Evolutionary conservation across 1,284 basidiomycete species (phyloP), one percentile per base, ranked within the genome.

Genomic region (Fomitopsis palustris): DNA sequence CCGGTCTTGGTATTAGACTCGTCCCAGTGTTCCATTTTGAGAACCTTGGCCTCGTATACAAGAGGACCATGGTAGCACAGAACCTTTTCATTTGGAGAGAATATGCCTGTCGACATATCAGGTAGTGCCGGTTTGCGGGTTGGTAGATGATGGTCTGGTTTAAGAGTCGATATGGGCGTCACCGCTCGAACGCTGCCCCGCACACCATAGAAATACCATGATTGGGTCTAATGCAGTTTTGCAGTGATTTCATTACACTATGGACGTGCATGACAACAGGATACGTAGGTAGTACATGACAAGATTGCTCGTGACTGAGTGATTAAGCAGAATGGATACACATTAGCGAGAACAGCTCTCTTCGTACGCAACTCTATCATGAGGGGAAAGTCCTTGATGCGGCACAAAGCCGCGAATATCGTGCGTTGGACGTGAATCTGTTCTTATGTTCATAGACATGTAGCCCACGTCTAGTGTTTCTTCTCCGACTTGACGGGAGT

Each of bases 21-120:
- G 58, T 89, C 86, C 80, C 88, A 91, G 54, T 81, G 84, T 69
- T 93, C 88, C 1, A 84, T 80, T 71, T 96, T 92, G 63, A 97
- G 84, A 16, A 99, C 82, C 75, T 98, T 97, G 35, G 95, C 96
- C 74, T 96, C 92, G 74, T 98, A 98, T 61, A 98, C 88, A 42
- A 98, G 81, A 3, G 94, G 94, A 0, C 95, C 95, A 70, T 98
- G 96, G 73, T 92, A 97, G 76, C 95, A 97, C 12, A 98, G 80
- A 5, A 95, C 92, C 66, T 87, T 87, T 75, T 98, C 95, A 70
- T 88, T 86, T 33, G 73, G 73, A 0, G 73, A 64, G 68, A 79
- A 86, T 16, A 67, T 62, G 23, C 65, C 62, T 27, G 66, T 61
- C 9, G 67, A 61, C 64, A 64, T 68, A 19, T 5, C 27, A n/a